Percentiles rank a stretch among this genome's conserved stretches.
Evolutionary conservation across 2,329 filamentous ascomycete species (phyloP).

Genomic region (Cordyceps javanica): DNA sequence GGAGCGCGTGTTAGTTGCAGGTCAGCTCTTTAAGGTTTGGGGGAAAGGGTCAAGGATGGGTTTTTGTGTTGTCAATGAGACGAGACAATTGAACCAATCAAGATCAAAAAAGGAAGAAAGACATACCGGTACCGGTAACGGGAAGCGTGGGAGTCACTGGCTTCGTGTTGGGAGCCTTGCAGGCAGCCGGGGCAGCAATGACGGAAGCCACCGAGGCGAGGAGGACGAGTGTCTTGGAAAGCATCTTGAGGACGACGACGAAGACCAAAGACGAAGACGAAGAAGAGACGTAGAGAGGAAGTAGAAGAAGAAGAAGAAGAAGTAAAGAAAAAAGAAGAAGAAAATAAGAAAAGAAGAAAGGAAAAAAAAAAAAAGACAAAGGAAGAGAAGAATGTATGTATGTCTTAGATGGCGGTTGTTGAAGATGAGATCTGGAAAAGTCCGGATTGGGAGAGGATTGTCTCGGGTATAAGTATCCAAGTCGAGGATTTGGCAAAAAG

Average conservation of each 20-base stretch:
- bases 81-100: not conserved
- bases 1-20: not conserved
- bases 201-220: conserved; percentile 28
- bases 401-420: conserved; percentile 3
- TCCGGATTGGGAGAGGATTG: conserved; percentile 10
- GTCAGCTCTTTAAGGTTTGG: no score
- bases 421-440: conserved; percentile 9
- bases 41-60: no score
- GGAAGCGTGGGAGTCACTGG: not conserved
- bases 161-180: conserved; percentile 17
- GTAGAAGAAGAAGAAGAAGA: not conserved
- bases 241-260: no score
- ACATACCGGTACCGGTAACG: conserved; percentile 1
- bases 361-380: not conserved
- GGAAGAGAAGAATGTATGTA: not conserved
- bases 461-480: conserved; percentile 11
- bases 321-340: no score
- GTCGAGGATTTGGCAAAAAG: no score
- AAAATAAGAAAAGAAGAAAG: not conserved
- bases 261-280: no score
- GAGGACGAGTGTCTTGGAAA: conserved; percentile 27
- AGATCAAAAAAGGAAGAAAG: not conserved
- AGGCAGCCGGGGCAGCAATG: conserved; percentile 20
- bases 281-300: not conserved
- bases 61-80: no score